phyloP scores from a whole-genome alignment of 371 early-diverging fungal genomes.

The Coemansia sp. region DNA sequence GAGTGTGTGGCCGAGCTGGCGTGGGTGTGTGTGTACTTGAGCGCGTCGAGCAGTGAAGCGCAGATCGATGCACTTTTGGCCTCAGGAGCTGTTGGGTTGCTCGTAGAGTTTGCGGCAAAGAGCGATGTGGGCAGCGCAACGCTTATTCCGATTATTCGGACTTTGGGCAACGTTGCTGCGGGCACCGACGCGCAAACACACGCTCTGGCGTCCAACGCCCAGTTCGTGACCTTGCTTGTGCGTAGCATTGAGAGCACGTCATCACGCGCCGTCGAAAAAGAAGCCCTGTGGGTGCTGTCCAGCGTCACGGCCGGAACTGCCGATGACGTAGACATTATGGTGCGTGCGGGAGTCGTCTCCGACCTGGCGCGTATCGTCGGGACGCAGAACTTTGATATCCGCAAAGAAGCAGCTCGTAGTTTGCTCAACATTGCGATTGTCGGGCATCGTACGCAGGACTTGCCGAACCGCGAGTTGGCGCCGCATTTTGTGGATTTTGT shows the following conservation, averaged over 20 bases:
- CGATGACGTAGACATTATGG: constrained; percentile 55
- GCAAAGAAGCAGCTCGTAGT: constrained; percentile 47
- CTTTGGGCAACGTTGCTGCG: constrained; percentile 60
- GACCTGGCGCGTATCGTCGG: constrained; percentile 56
- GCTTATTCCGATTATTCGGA: constrained; percentile 64
- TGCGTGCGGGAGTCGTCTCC: constrained; percentile 57
- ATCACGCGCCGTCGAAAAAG: constrained; percentile 66
- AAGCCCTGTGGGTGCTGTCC: constrained; percentile 71
- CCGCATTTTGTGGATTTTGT: constrained; percentile 50
- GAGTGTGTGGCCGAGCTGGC: constrained; percentile 67
- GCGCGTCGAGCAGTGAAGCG: constrained; percentile 55
- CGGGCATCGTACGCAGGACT: constrained; percentile 7
- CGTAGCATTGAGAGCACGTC: constrained; percentile 29
- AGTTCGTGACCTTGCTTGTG: constrained; percentile 57
- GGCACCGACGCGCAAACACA: not conserved
- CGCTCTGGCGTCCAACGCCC: constrained; percentile 53
- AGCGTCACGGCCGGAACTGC: constrained; percentile 63
- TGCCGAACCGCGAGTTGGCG: constrained; percentile 33
- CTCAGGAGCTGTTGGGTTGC: constrained; percentile 32
- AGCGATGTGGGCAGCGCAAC: constrained; percentile 51
- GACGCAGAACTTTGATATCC: constrained; percentile 41
- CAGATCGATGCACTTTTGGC: constrained; percentile 26
- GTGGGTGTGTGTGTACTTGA: constrained; percentile 71
- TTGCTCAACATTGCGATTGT: constrained; percentile 46
- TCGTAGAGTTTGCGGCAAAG: constrained; percentile 38